A percentile compares a stretch with the other conserved stretches of the same genome.
Evolutionary conservation across 257 asterid species (phyloP).

Genomic region (Nicotiana tomentosiformis): DNA sequence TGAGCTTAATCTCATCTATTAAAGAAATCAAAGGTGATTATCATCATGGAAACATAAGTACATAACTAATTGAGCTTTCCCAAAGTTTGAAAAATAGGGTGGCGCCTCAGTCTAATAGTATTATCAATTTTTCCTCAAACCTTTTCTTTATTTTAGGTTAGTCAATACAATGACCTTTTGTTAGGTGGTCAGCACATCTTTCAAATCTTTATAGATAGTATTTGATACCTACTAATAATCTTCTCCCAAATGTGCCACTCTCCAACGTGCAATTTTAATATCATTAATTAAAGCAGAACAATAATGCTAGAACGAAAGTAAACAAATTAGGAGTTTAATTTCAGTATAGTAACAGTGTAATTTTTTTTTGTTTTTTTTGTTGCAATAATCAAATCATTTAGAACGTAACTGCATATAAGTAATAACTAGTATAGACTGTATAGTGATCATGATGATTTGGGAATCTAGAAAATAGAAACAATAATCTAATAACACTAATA

Average conservation of each 20-base stretch:
- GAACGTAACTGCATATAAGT: too few species aligned
- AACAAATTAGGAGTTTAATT: too few species aligned
- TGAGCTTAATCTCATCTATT: background rate
- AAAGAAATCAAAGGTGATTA: background rate
- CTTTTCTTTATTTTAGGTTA: background rate
- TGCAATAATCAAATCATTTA: too few species aligned
- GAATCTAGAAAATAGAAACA: too few species aligned
- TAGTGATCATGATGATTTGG: too few species aligned
- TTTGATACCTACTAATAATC: slow-evolving; percentile 21
- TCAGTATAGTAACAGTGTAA: too few species aligned
- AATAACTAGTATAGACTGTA: too few species aligned
- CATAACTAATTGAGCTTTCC: slow-evolving; percentile 10
- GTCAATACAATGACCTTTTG: slow-evolving; percentile 14
- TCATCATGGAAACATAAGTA: slow-evolving; percentile 8
- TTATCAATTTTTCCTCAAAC: background rate
- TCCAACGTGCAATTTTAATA: background rate
- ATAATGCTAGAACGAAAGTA: background rate
- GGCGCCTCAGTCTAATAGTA: background rate
- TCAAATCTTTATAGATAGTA: slow-evolving; percentile 13
- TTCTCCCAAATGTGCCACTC: slow-evolving; percentile 10
- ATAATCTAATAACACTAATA: too few species aligned
- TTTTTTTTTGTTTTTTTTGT: too few species aligned
- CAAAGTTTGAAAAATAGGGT: slow-evolving; percentile 22
- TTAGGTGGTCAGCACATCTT: slow-evolving; percentile 29
- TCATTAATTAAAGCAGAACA: background rate